Percentiles rank a stretch among this genome's conserved stretches.
These are phyloP conservation scores for Hypholoma sublateritium DNA, from an alignment of 768 basidiomycete genomes.

Conservation along the genomic window DNA sequence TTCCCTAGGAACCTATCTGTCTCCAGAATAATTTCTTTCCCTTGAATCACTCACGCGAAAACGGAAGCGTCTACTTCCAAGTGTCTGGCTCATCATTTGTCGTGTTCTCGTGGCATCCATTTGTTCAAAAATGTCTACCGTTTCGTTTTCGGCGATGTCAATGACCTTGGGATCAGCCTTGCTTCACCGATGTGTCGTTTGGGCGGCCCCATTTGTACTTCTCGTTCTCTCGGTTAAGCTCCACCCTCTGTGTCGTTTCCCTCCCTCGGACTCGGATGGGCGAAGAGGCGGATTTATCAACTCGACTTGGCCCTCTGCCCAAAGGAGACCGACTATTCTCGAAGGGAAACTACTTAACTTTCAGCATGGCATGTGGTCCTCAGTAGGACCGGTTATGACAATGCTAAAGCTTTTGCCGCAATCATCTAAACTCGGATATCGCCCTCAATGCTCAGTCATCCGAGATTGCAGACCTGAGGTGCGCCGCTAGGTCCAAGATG, in stretches of 20 bases:
- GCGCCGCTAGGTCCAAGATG: not conserved
- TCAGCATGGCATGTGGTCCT: not conserved
- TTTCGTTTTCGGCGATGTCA: not conserved
- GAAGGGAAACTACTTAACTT: not conserved
- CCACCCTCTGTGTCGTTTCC: not conserved
- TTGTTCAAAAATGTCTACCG: constrained; percentile 3
- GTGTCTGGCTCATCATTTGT: constrained; percentile 1
- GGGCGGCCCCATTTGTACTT: not conserved
- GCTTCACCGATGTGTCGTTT: not conserved
- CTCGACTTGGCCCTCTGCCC: not conserved
- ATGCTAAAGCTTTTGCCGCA: not conserved
- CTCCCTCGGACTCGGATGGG: not conserved
- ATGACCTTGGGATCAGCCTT: not conserved
- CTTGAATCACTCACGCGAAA: constrained; percentile 2
- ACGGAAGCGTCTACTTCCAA: constrained; percentile 3
- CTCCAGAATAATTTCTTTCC: constrained; percentile 1
- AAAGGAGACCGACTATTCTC: not conserved
- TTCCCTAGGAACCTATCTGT: constrained; percentile 8
- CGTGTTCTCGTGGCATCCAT: constrained; percentile 5
- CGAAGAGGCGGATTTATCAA: not conserved
- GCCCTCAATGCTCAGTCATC: not conserved
- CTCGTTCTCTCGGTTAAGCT: not conserved
- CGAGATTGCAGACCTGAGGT: not conserved
- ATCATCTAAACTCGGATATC: not conserved
- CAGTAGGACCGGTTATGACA: not conserved